These are phyloP conservation scores for Kregervanrija delftensis DNA, from an alignment of 805 yeast species.

Conservation along the genomic window DNA sequence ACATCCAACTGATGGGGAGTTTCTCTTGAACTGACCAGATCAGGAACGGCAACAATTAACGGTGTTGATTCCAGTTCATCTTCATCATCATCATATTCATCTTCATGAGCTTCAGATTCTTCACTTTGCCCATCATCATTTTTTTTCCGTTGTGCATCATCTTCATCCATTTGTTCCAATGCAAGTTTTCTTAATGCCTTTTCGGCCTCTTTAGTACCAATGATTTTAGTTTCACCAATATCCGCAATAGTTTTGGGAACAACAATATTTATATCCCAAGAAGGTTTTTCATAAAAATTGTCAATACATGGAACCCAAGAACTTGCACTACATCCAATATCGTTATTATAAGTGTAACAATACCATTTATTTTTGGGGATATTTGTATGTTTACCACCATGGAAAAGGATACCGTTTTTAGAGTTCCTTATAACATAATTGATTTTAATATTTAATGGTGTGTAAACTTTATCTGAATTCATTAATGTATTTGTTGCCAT, in stretches of 20 bases:
- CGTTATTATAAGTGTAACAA: conserved; percentile 78
- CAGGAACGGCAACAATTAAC: conserved; percentile 64
- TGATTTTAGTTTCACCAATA: conserved; percentile 43
- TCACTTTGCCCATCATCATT: conserved; percentile 18
- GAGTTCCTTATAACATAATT: conserved; percentile 62
- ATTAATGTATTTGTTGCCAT: conserved; percentile 23
- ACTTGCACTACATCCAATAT: conserved; percentile 73
- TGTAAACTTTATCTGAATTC: conserved; percentile 46
- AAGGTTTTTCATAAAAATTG: conserved; percentile 75
- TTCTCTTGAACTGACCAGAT: conserved; percentile 57
- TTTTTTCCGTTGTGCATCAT: conserved; percentile 20
- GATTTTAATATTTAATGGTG: conserved; percentile 67
- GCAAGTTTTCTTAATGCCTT: conserved; percentile 21
- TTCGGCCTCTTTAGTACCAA: conserved; percentile 34
- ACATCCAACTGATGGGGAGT: conserved; percentile 69
- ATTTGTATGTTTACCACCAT: conserved; percentile 49
- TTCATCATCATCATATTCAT: conserved; percentile 31
- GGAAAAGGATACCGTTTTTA: conserved; percentile 68
- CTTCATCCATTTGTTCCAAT: conserved; percentile 28
- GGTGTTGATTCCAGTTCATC: conserved; percentile 42
- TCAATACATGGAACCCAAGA: conserved; percentile 99
- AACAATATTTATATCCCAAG: conserved; percentile 88
- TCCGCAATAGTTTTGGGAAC: conserved; percentile 77
- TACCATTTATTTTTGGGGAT: conserved; percentile 56
- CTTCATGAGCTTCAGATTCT: conserved; percentile 21